These are phyloP conservation scores for Colletotrichum scovillei DNA, from an alignment of 2,329 filamentous ascomycete species.

Conservation along the genomic window DNA sequence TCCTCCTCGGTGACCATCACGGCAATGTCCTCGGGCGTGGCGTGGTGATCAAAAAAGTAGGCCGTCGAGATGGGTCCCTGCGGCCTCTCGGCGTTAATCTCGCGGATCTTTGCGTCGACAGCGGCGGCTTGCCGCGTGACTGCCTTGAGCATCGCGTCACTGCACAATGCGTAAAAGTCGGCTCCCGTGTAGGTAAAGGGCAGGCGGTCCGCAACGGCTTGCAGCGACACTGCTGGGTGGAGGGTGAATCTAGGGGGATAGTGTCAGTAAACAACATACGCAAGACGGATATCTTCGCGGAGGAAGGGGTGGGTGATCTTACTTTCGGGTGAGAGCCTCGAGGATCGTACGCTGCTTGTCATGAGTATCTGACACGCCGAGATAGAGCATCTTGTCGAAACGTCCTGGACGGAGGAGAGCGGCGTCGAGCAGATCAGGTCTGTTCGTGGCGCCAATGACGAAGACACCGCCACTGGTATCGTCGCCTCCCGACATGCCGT, in stretches of 20 bases:
- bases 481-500: constrained; percentile 96
- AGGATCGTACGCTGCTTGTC: constrained; percentile 96
- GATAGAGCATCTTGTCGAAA: constrained; percentile 98
- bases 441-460: constrained; percentile 95
- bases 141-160: constrained; percentile 98
- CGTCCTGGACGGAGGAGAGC: constrained; percentile 89
- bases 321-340: constrained; percentile 95
- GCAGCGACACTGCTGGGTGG: constrained; percentile 80
- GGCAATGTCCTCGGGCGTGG: constrained; percentile 82
- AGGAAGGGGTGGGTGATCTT: constrained; percentile 50
- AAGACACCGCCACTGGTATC: constrained; percentile 87
- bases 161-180: constrained; percentile 96
- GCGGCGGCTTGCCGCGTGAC: constrained; percentile 88
- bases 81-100: constrained; percentile 65
- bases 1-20: constrained; percentile 92
- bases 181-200: constrained; percentile 98
- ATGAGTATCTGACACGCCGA: constrained; percentile 96
- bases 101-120: constrained; percentile 85
- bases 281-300: not conserved
- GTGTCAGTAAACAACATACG: constrained; percentile 17
- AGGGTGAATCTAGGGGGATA: constrained; percentile 77
- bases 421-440: constrained; percentile 91
- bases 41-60: constrained; percentile 95
- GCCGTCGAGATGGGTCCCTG: constrained; percentile 78
- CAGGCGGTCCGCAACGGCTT: constrained; percentile 77